Conservation (phyloP, 2,329 filamentous ascomycete genomes). For the Aspergillus quadrilineatus region DNA sequence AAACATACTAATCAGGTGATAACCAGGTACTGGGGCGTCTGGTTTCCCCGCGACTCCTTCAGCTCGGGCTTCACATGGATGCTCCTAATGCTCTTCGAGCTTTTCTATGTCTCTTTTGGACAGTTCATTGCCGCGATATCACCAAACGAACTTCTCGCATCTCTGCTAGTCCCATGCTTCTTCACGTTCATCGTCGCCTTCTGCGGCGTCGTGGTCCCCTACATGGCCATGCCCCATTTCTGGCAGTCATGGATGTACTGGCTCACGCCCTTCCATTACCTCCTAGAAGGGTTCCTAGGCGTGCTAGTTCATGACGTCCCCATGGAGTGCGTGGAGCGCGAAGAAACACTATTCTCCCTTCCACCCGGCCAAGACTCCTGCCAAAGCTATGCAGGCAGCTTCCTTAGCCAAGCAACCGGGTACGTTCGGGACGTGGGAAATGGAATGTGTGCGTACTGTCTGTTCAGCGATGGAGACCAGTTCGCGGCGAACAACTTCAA, state of each 20-base stretch:
- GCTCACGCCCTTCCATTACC: slow-evolving; percentile 66
- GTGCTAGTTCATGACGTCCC: slow-evolving; percentile 56
- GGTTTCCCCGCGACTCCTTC: slow-evolving; percentile 57
- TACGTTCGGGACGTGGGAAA: slow-evolving; percentile 58
- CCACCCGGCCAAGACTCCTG: slow-evolving; percentile 60
- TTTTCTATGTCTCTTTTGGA: slow-evolving; percentile 65
- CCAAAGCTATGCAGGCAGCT: slow-evolving; percentile 57
- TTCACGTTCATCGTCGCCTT: slow-evolving; percentile 70
- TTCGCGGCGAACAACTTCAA: slow-evolving; percentile 58
- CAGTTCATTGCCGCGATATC: slow-evolving; percentile 67
- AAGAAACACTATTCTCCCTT: slow-evolving; percentile 61
- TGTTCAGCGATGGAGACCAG: slow-evolving; percentile 60
- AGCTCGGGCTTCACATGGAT: slow-evolving; percentile 63
- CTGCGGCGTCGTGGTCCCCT: slow-evolving; percentile 73
- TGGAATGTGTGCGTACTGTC: slow-evolving; percentile 64
- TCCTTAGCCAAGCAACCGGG: slow-evolving; percentile 56
- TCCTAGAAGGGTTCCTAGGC: slow-evolving; percentile 62
- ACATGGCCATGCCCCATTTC: slow-evolving; percentile 60
- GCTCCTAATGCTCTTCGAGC: slow-evolving; percentile 64
- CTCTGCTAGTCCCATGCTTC: slow-evolving; percentile 65
- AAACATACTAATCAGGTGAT: background rate
- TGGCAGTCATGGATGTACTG: slow-evolving; percentile 68
- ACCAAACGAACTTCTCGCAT: slow-evolving; percentile 66
- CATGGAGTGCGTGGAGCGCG: slow-evolving; percentile 55
- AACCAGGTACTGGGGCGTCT: slow-evolving; percentile 53